A percentile compares a stretch with the other conserved stretches of the same genome.
phyloP scores from a whole-genome alignment of 2,329 filamentous ascomycete species.

The Alternaria gansuensis region DNA sequence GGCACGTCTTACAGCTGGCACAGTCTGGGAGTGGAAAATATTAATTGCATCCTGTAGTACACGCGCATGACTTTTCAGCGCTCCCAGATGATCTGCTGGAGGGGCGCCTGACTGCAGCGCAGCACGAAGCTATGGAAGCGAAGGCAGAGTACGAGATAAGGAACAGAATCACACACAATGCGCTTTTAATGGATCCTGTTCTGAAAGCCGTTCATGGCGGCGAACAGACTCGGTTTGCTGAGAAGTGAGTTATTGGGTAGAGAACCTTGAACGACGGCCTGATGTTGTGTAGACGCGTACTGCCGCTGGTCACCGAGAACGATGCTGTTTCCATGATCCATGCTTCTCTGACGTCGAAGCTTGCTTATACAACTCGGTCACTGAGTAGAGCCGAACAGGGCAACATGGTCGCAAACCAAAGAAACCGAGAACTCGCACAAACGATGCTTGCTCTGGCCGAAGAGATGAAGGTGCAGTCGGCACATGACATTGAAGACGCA shows the following conservation, averaged over 20 bases:
- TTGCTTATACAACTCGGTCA: slow-evolving; percentile 62
- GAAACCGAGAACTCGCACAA: slow-evolving; percentile 70
- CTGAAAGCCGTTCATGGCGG: slow-evolving; percentile 79
- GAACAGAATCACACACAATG: slow-evolving; percentile 72
- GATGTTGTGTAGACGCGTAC: slow-evolving; percentile 64
- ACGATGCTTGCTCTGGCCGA: slow-evolving; percentile 71
- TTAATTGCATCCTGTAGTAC: slow-evolving; percentile 36
- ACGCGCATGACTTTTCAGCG: slow-evolving; percentile 41
- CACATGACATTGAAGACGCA: slow-evolving; percentile 64
- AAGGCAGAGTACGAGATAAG: slow-evolving; percentile 74
- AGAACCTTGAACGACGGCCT: slow-evolving; percentile 15
- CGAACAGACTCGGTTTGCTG: slow-evolving; percentile 69
- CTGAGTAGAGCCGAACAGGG: slow-evolving; percentile 67
- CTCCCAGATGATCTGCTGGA: slow-evolving; percentile 63
- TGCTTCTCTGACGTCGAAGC: slow-evolving; percentile 65
- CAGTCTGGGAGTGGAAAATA: slow-evolving; percentile 3
- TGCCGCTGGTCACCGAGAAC: slow-evolving; percentile 71
- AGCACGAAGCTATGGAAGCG: slow-evolving; percentile 73
- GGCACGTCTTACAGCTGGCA: slow-evolving; percentile 30
- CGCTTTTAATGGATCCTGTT: slow-evolving; percentile 76
- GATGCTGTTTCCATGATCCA: slow-evolving; percentile 72
- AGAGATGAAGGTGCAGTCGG: slow-evolving; percentile 63
- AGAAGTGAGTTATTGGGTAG: slow-evolving; percentile 65
- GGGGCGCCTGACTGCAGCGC: slow-evolving; percentile 62
- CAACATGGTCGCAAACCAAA: slow-evolving; percentile 63